A percentile compares a stretch with the other conserved stretches of the same genome.
phyloP scores from a whole-genome alignment of 2,329 filamentous ascomycete genomes.

The Fusarium mundagurra region DNA sequence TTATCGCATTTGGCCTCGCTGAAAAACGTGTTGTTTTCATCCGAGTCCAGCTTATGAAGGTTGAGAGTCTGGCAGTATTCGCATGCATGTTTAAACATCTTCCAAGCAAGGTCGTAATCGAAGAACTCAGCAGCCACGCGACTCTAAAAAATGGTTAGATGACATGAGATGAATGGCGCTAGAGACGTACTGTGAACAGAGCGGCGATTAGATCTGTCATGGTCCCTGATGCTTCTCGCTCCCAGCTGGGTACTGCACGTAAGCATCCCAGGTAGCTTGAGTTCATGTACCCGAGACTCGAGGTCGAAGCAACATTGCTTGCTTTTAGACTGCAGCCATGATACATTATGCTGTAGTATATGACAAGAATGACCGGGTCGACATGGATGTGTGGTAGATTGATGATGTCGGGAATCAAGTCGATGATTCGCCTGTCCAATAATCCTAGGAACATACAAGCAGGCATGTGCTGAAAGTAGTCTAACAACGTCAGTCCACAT shows the following conservation, averaged over 20 bases:
- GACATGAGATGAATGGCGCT: rapidly evolving
- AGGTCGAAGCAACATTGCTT: constrained; percentile 26
- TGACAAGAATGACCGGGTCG: constrained; percentile 44
- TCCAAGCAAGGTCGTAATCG: constrained; percentile 47
- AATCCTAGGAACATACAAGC: constrained; percentile 44
- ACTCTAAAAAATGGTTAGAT: constrained; percentile 28
- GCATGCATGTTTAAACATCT: constrained; percentile 44
- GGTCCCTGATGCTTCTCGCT: constrained; percentile 45
- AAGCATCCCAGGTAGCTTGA: constrained; percentile 44
- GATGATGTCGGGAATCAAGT: constrained; percentile 45
- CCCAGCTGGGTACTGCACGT: constrained; percentile 44
- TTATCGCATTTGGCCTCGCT: constrained; percentile 28
- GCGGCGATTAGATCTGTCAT: constrained; percentile 46
- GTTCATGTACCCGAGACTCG: constrained; percentile 35
- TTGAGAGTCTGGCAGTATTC: constrained; percentile 46
- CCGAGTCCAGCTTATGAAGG: constrained; percentile 45
- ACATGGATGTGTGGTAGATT: constrained; percentile 44
- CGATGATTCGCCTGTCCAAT: constrained; percentile 41
- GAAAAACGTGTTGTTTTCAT: constrained; percentile 20
- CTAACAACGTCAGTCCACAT: background rate
- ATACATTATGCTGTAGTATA: constrained; percentile 46
- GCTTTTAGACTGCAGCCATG: constrained; percentile 40
- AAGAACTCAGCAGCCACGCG: constrained; percentile 45
- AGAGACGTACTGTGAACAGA: constrained; percentile 38
- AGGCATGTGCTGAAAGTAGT: constrained; percentile 45